Evolutionary conservation across 306 rosid species (phyloP).

Genomic region (Pyrus pyrifolia): DNA sequence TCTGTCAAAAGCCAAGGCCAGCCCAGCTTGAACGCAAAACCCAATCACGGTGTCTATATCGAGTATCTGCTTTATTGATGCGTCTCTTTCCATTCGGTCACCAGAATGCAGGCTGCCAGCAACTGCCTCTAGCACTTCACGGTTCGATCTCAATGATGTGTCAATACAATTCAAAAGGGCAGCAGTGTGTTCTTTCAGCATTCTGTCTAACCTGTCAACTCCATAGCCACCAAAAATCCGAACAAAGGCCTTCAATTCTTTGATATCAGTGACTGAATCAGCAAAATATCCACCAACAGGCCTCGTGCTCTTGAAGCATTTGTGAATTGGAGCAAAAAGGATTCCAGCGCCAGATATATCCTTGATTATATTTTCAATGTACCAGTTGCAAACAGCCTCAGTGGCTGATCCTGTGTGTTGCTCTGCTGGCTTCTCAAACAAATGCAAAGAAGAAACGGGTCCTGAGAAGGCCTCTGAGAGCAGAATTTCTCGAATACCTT

Average conservation of each 20-base stretch:
- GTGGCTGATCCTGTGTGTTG: constrained; percentile 89
- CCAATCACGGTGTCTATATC: constrained; percentile 84
- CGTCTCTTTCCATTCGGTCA: constrained; percentile 81
- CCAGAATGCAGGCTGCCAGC: constrained; percentile 84
- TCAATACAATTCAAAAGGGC: constrained; percentile 97
- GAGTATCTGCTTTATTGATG: constrained; percentile 75
- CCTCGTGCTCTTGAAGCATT: constrained; percentile 92
- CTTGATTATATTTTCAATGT: constrained; percentile 86
- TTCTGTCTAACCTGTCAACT: constrained; percentile 82
- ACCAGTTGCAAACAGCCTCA: constrained; percentile 90
- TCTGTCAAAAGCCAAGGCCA: constrained; percentile 80
- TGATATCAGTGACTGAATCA: constrained; percentile 87
- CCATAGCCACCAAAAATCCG: constrained; percentile 95
- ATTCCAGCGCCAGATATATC: constrained; percentile 93
- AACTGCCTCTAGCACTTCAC: constrained; percentile 78
- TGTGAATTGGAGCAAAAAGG: constrained; percentile 85
- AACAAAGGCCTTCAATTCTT: constrained; percentile 82
- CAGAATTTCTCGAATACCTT: constrained; percentile 88
- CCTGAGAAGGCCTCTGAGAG: constrained; percentile 89
- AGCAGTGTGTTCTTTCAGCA: constrained; percentile 98
- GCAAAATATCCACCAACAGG: constrained; percentile 99
- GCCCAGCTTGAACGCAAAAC: constrained; percentile 90
- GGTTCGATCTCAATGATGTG: constrained; percentile 81
- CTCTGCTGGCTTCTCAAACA: constrained; percentile 77
- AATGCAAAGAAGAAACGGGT: constrained; percentile 90